Evolutionary conservation across 1,284 basidiomycete species (phyloP).

Genomic region (Ceratobasidium theobromae): DNA sequence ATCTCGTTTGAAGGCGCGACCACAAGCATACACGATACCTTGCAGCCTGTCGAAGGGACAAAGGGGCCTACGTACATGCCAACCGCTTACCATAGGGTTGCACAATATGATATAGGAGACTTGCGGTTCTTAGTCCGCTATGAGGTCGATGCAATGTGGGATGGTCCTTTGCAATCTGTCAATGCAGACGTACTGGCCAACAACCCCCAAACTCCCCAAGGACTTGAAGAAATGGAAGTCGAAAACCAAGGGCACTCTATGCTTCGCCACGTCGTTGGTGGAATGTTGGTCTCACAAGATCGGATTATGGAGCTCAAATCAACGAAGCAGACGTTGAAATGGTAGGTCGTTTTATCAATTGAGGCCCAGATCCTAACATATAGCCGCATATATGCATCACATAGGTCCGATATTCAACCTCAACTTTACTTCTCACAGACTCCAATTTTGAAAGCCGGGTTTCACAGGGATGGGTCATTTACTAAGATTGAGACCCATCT

Average conservation of each 20-base stretch:
- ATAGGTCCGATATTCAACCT: background rate
- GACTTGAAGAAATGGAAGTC: background rate
- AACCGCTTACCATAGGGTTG: constrained; percentile 1
- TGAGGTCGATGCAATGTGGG: constrained; percentile 1
- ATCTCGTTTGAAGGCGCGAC: background rate
- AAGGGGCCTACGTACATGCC: background rate
- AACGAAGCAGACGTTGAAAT: background rate
- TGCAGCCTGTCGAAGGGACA: background rate
- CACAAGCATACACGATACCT: background rate
- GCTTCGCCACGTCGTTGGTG: background rate
- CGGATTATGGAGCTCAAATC: background rate
- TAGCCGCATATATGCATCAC: background rate
- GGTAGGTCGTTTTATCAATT: background rate
- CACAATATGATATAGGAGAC: background rate
- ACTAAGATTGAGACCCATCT: background rate
- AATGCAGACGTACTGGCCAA: background rate
- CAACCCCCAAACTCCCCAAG: background rate
- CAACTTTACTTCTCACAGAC: background rate
- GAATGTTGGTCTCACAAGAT: background rate
- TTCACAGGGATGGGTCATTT: background rate
- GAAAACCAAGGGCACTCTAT: background rate
- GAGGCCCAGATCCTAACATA: background rate
- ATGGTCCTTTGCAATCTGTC: background rate
- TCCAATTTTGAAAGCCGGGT: background rate
- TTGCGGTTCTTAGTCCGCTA: constrained; percentile 15